Evolutionary conservation across 352 stramenopile species (phyloP).

Genomic region (Pythium vanterpoolii): DNA sequence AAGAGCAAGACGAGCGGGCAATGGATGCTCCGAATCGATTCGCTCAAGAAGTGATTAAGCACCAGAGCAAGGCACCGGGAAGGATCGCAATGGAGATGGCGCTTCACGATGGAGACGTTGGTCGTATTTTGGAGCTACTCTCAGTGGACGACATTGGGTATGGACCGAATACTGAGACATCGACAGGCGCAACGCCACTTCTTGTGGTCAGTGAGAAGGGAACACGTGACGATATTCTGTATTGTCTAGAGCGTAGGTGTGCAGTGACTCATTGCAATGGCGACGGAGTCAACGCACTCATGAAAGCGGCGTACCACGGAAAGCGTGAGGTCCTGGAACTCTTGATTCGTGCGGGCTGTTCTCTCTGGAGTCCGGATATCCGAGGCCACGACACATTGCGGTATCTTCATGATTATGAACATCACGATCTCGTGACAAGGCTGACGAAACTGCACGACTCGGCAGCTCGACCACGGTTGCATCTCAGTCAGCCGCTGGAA

Average conservation of each 20-base stretch:
- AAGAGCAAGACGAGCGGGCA: conserved; percentile 40
- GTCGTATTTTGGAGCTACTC: conserved; percentile 33
- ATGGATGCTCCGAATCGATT: conserved; percentile 12
- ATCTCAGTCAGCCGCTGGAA: background rate
- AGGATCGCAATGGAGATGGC: conserved; percentile 33
- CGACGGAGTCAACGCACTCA: conserved; percentile 39
- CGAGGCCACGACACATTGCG: conserved; percentile 33
- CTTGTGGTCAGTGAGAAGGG: conserved; percentile 22
- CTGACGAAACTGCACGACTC: conserved; percentile 25
- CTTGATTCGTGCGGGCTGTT: conserved; percentile 34
- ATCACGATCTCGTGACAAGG: conserved; percentile 37
- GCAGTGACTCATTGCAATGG: conserved; percentile 47
- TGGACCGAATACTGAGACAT: conserved; percentile 52
- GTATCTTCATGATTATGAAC: conserved; percentile 41
- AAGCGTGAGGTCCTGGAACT: conserved; percentile 35
- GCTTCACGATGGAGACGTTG: conserved; percentile 32
- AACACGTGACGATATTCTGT: conserved; percentile 28
- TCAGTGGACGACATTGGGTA: conserved; percentile 26
- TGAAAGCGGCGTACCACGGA: conserved; percentile 42
- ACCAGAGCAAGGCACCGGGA: conserved; percentile 12
- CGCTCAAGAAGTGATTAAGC: conserved; percentile 8
- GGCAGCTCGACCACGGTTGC: background rate
- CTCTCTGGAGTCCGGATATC: conserved; percentile 45
- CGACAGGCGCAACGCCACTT: conserved; percentile 38
- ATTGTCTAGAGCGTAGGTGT: conserved; percentile 36